A percentile compares a stretch with the other conserved stretches of the same genome.
Conservation (phyloP, 176 grass and related monocot genomes). For the maize (Zea mays) region Zm-B73-REFERENCE-NAM-5.0 NC_050105.1:115883001-115883500, state of each 20-base stretch:
- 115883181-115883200: not conserved
- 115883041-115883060: constrained; percentile 49
- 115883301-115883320: not conserved
- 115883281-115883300: not conserved
- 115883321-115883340: too few species aligned
- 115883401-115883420: not conserved
- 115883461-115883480: not conserved
- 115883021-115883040: constrained; percentile 73
- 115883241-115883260: too few species aligned
- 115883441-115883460: not conserved
- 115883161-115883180: not conserved
- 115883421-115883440: too few species aligned
- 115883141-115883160: not conserved
- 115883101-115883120: not conserved
- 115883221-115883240: not conserved
- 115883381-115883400: not conserved
- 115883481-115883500: not conserved
- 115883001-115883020: constrained; percentile 76
- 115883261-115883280: too few species aligned
- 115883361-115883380: not conserved
- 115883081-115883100: not conserved
- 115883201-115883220: too few species aligned
- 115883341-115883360: too few species aligned
- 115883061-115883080: not conserved
- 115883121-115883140: not conserved